Percentiles rank a stretch among this genome's conserved stretches.
These are phyloP conservation scores for Houttuynia cordata DNA, from an alignment of 164 flowering plant genomes.

Conservation along the genomic window DNA sequence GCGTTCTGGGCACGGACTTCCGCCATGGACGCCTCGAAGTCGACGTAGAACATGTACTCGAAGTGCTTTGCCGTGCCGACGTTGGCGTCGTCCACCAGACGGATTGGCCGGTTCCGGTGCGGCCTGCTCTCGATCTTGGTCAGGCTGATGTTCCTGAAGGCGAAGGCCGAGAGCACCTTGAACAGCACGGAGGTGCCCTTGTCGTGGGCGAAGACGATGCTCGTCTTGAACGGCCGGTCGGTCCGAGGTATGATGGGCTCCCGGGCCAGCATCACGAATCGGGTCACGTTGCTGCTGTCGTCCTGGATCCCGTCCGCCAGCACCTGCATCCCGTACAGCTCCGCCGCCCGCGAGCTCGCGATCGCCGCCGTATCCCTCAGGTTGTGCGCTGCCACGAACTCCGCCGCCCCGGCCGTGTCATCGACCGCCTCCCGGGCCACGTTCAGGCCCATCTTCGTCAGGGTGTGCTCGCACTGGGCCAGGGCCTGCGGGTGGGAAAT, in stretches of 20 bases:
- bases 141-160: conserved; percentile 33
- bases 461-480: conserved; percentile 35
- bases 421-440: conserved; percentile 27
- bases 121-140: conserved; percentile 55
- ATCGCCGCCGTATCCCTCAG: conserved; percentile 27
- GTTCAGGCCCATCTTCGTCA: conserved; percentile 21
- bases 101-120: conserved; percentile 28
- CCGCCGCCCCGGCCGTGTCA: conserved; percentile 27
- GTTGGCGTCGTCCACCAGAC: conserved; percentile 30
- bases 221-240: conserved; percentile 44
- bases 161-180: conserved; percentile 42
- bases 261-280: conserved; percentile 42
- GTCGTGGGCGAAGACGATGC: conserved; percentile 43
- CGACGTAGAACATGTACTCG: conserved; percentile 68
- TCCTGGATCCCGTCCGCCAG: conserved; percentile 36
- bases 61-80: conserved; percentile 50
- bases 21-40: conserved; percentile 87
- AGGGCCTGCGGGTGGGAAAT: conserved; percentile 43
- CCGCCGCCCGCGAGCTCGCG: conserved; percentile 26
- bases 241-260: conserved; percentile 47
- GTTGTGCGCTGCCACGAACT: conserved; percentile 15
- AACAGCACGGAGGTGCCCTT: conserved; percentile 42
- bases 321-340: conserved; percentile 18
- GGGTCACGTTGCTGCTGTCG: conserved; percentile 34
- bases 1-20: conserved; percentile 68